Evolutionary conservation across 805 yeast genomes (phyloP), one percentile per base, ranked within the genome.

Genomic region (Suhomyces prunicola): DNA sequence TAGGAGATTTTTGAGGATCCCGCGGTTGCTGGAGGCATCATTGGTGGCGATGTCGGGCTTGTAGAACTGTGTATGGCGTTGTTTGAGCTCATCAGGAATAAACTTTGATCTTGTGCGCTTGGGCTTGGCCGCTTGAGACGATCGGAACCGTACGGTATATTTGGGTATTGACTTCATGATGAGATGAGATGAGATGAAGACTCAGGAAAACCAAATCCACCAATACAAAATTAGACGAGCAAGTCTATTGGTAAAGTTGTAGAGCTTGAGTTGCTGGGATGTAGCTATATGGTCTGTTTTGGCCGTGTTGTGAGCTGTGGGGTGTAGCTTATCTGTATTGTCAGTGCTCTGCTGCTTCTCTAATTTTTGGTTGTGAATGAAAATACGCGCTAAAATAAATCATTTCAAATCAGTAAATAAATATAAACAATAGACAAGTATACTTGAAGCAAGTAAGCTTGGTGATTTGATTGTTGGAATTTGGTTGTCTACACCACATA

Each of bases 71-170:
- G 36, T 47, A 22, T 47, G 49, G 15, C 42, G 49, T 4, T 41
- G 29, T n/a, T 44, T 19, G 13, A 50, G 47, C n/a, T 26, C 36
- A 3, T 46, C 46, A 8, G 53, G 53, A 31, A 50, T 46, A 24
- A 50, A 42, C 41, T 10, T 35, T 9, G 29, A 19, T 8, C 19
- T 15, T 13, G 19, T 39, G 3, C 5, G 26, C 23, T 36, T 12
- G n/a, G 8, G 17, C 4, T 10, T 15, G 33, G 10, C 47, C 26
- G 24, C 12, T 41, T 48, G 29, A 29, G n/a, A 27, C 9, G 31
- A 29, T 12, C 33, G 33, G 33, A n/a, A 42, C 27, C 51, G 51
- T 19, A 41, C 29, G 17, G 40, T 15, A 27, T 27, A 27, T 35
- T 2, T 36, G 22, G 19, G 19, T 19, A 2, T 15, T 7, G 41